A percentile compares a stretch with the other conserved stretches of the same genome.
Evolutionary conservation across 2,329 filamentous ascomycete genomes (phyloP).

Genomic region (Chaetomiaceae sp.): DNA sequence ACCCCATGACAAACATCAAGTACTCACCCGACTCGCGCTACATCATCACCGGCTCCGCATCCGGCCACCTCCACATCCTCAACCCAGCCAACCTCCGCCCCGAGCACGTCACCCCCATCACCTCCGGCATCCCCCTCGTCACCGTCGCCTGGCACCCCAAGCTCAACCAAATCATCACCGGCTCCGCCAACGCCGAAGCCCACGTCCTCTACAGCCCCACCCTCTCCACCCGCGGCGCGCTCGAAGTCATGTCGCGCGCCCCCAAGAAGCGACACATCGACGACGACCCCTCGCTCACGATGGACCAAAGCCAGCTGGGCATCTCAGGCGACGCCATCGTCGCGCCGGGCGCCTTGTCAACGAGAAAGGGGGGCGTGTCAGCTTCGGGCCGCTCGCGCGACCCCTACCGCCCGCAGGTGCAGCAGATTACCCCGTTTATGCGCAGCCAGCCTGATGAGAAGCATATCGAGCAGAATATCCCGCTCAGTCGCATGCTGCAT

Average conservation of each 20-base stretch:
- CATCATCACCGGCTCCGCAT: constrained; percentile 83
- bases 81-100: constrained; percentile 86
- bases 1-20: constrained; percentile 78
- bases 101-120: constrained; percentile 85
- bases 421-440: constrained; percentile 80
- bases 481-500: constrained; percentile 86
- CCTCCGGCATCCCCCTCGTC: constrained; percentile 75
- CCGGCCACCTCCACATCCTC: constrained; percentile 84
- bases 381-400: constrained; percentile 72
- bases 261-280: constrained; percentile 95
- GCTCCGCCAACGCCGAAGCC: constrained; percentile 84
- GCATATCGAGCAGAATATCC: constrained; percentile 83
- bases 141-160: constrained; percentile 88
- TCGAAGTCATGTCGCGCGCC: constrained; percentile 85
- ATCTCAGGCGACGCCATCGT: constrained; percentile 81
- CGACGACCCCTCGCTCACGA: constrained; percentile 83
- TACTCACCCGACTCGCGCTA: constrained; percentile 82
- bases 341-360: constrained; percentile 56
- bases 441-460: constrained; percentile 86
- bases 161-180: constrained; percentile 93
- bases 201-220: constrained; percentile 87
- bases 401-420: constrained; percentile 79
- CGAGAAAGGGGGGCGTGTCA: constrained; percentile 59
- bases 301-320: constrained; percentile 69
- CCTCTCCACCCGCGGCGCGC: constrained; percentile 76